These are phyloP conservation scores for Mycocentrospora acerina DNA, from an alignment of 2,329 filamentous ascomycete genomes.

Conservation along the genomic window DNA sequence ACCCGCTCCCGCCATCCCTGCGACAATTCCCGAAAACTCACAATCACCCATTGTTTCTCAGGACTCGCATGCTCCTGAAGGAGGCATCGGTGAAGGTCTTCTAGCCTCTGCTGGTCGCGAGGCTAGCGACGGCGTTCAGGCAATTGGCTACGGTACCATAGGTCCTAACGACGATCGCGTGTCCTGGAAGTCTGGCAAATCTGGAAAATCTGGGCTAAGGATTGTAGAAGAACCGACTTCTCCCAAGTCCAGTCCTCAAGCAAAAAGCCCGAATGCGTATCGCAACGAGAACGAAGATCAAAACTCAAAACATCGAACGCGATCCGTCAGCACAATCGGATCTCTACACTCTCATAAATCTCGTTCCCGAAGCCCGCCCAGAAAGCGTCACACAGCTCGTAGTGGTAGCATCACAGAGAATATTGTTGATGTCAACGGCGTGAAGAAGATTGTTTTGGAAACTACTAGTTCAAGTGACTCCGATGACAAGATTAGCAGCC, in stretches of 20 bases:
- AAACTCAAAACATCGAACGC: constrained; percentile 8
- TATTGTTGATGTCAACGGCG: constrained; percentile 70
- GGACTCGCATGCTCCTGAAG: constrained; percentile 45
- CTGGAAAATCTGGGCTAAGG: constrained; percentile 8
- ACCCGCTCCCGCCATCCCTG: constrained; percentile 58
- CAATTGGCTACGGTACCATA: constrained; percentile 49
- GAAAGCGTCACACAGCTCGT: constrained; percentile 56
- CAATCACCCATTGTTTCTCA: constrained; percentile 24
- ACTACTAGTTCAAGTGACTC: constrained; percentile 60
- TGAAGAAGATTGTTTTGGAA: constrained; percentile 75
- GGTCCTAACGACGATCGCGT: constrained; percentile 26
- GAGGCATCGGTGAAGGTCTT: constrained; percentile 57
- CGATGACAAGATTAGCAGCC: constrained; percentile 24
- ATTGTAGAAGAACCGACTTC: constrained; percentile 20
- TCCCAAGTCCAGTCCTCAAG: constrained; percentile 19
- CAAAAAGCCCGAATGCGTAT: constrained; percentile 18
- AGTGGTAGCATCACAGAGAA: constrained; percentile 80
- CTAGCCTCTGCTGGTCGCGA: constrained; percentile 57
- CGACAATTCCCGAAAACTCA: constrained; percentile 47
- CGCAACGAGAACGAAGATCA: constrained; percentile 11
- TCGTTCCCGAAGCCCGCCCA: constrained; percentile 24
- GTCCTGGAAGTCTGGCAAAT: constrained; percentile 30
- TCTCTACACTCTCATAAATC: constrained; percentile 32
- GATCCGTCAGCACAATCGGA: constrained; percentile 37
- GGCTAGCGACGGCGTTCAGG: constrained; percentile 65